Conservation (phyloP, 768 basidiomycete species). For the Trametes coccinea region DNA sequence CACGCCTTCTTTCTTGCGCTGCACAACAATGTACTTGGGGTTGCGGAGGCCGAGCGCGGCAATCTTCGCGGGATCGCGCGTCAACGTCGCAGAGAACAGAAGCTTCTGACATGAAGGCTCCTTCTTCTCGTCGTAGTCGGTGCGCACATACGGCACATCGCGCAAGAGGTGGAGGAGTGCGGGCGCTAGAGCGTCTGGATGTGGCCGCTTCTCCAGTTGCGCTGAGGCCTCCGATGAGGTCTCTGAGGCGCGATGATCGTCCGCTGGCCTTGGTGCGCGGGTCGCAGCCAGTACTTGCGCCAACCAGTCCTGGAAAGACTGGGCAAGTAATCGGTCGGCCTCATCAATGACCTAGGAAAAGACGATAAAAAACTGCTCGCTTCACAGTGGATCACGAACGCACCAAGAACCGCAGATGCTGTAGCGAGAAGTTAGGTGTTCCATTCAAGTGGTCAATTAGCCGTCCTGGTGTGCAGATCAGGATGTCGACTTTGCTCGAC, state of each 20-base stretch:
- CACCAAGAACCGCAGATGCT: slow-evolving; percentile 94
- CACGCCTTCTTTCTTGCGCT: slow-evolving; percentile 41
- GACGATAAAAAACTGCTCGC: neutral
- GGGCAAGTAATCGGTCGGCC: slow-evolving; percentile 92
- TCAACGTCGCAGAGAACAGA: slow-evolving; percentile 94
- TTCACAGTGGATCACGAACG: slow-evolving; percentile 26
- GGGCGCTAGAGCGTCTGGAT: slow-evolving; percentile 64
- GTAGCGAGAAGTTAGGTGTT: slow-evolving; percentile 88
- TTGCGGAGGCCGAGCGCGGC: slow-evolving; percentile 74
- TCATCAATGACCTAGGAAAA: slow-evolving; percentile 85
- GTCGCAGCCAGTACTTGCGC: slow-evolving; percentile 79
- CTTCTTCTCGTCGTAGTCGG: slow-evolving; percentile 58
- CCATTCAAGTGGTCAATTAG: slow-evolving; percentile 90
- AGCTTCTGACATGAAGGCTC: slow-evolving; percentile 86
- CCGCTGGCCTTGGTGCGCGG: slow-evolving; percentile 37
- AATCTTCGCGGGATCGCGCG: slow-evolving; percentile 91
- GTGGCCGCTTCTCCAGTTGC: slow-evolving; percentile 13
- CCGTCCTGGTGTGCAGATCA: slow-evolving; percentile 95
- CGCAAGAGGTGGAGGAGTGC: slow-evolving; percentile 48
- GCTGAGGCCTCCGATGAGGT: neutral
- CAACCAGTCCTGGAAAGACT: slow-evolving; percentile 97
- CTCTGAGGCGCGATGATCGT: neutral
- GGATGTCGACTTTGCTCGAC: slow-evolving; percentile 87
- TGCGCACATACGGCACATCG: slow-evolving; percentile 40
- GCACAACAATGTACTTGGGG: slow-evolving; percentile 89